Conservation (phyloP, 345 rosid species). For the Viola odorata region DNA sequence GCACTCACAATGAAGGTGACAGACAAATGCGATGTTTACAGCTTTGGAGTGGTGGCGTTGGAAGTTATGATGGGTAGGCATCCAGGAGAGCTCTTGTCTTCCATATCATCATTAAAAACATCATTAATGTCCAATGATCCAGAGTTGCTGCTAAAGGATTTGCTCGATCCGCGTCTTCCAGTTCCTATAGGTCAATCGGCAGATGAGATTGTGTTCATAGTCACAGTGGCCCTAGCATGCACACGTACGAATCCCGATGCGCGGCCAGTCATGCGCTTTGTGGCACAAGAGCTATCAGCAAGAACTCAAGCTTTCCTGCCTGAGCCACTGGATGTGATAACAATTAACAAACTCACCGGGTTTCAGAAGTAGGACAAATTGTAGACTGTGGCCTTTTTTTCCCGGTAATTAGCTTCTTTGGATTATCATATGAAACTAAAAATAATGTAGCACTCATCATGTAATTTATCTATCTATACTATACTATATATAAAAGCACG, state of each 20-base stretch:
- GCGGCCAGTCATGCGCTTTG: constrained; percentile 51
- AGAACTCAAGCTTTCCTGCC: constrained; percentile 26
- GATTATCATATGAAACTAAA: no score
- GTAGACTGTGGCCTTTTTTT: no score
- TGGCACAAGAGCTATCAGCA: constrained; percentile 54
- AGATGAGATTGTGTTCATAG: constrained; percentile 35
- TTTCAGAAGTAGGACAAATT: constrained; percentile 18
- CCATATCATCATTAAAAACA: constrained; percentile 9
- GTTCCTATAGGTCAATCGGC: constrained; percentile 41
- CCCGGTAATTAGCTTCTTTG: no score
- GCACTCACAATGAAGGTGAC: constrained; percentile 36
- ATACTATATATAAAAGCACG: no score
- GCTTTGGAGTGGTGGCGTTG: constrained; percentile 60
- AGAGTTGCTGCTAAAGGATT: constrained; percentile 33
- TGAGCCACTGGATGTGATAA: constrained; percentile 25
- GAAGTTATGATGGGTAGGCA: constrained; percentile 68
- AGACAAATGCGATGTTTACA: constrained; percentile 51
- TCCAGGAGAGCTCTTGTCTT: constrained; percentile 47
- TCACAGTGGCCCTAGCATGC: constrained; percentile 45
- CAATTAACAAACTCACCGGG: constrained; percentile 27
- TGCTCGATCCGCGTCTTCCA: constrained; percentile 45
- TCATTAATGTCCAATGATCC: constrained; percentile 14
- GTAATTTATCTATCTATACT: no score
- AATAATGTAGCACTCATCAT: no score
- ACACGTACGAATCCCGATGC: constrained; percentile 26